Evolutionary conservation across 495 filamentous ascomycete species (phyloP), one percentile per base, ranked within the genome.

Genomic region (Astrothelium macrocarpum): DNA sequence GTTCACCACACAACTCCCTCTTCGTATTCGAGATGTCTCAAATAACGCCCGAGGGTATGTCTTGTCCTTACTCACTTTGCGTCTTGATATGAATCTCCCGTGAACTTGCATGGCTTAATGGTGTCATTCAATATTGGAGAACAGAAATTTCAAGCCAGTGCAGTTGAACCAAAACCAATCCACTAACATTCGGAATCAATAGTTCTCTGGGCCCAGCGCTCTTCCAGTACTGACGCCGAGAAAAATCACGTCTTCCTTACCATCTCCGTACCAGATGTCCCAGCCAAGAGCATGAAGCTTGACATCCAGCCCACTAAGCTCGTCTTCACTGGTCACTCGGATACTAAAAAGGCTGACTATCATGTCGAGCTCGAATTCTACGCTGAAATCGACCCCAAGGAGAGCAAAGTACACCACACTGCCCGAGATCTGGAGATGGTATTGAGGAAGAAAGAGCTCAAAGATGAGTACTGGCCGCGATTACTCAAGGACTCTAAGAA

Each of bases 131-230:
- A 32, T 49, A 29, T 26, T 29, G 56, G 43, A 28, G 16, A 36
- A 42, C 31, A 28, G n/a, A 49, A 49, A 49, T 49, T 20, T 12
- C 45, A 16, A 5, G 45, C 45, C 10, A 12, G n/a, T 18, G 12
- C 5, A 16, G n/a, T 4, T 4, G 46, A 4, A 1, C 26, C 9
- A 53, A 49, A 26, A 16, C 14, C 23, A 25, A 28, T 49, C 10
- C 45, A n/a, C 45, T 49, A 20, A 49, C 45, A 1, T 18, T 5
- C 23, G n/a, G 45, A 26, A 45, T 53, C 3, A 59, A 63, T 71
- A 98, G 94, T 97, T 69, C 87, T 89, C 78, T 98, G 94, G 94
- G 93, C 94, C 32, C 94, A 98, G 80, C 93, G 94, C 80, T 97
- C 94, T 53, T 91, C 87, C 74, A 78, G 72, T 64, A 77, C 79